Evolutionary conservation across 371 early-diverging fungal genomes (phyloP).

Genomic region (Vairimorpha necatrix): DNA sequence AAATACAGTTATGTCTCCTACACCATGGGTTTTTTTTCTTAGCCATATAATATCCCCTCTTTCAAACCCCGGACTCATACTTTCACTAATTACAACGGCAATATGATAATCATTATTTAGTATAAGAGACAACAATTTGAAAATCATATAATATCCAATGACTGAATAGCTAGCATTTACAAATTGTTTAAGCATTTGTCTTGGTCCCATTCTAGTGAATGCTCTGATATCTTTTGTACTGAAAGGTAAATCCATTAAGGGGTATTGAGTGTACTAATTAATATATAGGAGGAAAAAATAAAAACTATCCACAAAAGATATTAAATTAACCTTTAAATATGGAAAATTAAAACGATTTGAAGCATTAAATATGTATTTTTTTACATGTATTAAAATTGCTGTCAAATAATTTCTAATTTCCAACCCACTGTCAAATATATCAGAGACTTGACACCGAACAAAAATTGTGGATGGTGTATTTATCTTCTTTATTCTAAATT

Average conservation of each 20-base stretch:
- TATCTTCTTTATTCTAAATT: too few species aligned
- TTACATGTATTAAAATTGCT: too few species aligned
- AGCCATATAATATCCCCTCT: slow-evolving; percentile 91
- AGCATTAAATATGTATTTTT: too few species aligned
- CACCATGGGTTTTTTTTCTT: slow-evolving; percentile 67
- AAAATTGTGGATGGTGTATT: too few species aligned
- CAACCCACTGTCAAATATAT: too few species aligned
- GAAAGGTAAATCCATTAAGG: slow-evolving; percentile 37
- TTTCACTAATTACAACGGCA: slow-evolving; percentile 92
- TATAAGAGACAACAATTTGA: slow-evolving; percentile 77
- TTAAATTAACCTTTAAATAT: too few species aligned
- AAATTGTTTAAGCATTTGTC: slow-evolving; percentile 51
- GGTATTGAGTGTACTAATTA: neutral
- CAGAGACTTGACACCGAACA: too few species aligned
- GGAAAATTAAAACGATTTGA: too few species aligned
- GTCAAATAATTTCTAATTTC: too few species aligned
- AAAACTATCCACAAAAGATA: too few species aligned
- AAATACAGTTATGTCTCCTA: slow-evolving; percentile 91
- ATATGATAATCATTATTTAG: slow-evolving; percentile 89
- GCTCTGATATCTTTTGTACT: slow-evolving; percentile 36
- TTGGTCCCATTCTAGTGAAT: slow-evolving; percentile 44
- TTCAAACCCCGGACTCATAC: slow-evolving; percentile 94
- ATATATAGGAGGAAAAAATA: too few species aligned
- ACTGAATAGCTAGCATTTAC: slow-evolving; percentile 56
- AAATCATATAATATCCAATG: slow-evolving; percentile 75